A percentile compares a stretch with the other conserved stretches of the same genome.
phyloP scores from a whole-genome alignment of 202 grass and related monocot species.

The Digitaria exilis region DNA sequence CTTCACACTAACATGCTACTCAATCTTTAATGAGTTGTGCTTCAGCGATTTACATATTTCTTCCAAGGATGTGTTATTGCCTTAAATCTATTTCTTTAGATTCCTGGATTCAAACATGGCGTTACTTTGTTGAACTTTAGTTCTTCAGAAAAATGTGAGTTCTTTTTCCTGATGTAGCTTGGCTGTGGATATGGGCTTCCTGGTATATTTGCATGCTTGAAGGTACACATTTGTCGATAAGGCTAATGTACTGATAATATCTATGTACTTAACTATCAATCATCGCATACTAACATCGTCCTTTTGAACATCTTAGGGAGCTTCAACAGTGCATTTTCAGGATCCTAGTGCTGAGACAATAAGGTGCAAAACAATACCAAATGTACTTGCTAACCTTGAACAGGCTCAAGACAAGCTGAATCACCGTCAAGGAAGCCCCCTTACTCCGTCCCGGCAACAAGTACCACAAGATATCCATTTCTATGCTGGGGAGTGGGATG shows the following conservation, averaged over 20 bases:
- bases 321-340: conserved; percentile 78
- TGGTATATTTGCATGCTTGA: conserved; percentile 73
- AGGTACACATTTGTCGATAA: conserved; percentile 40
- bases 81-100: background rate
- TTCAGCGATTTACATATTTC: background rate
- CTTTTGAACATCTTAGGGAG: conserved; percentile 49
- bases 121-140: too few relatives aligned
- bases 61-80: background rate
- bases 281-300: background rate
- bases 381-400: conserved; percentile 82
- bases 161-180: conserved; percentile 50
- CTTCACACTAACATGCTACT: background rate
- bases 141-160: background rate
- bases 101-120: background rate
- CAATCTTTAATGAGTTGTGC: background rate
- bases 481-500: conserved; percentile 80
- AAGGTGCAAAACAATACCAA: conserved; percentile 83
- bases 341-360: conserved; percentile 69
- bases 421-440: conserved; percentile 70
- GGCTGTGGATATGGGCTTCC: conserved; percentile 75
- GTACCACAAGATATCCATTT: conserved; percentile 72
- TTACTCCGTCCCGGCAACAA: conserved; percentile 65
- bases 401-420: conserved; percentile 59
- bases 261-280: background rate
- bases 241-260: background rate